phyloP scores from a whole-genome alignment of 805 yeast genomes.

The Scheffersomyces amazonensis region DNA sequence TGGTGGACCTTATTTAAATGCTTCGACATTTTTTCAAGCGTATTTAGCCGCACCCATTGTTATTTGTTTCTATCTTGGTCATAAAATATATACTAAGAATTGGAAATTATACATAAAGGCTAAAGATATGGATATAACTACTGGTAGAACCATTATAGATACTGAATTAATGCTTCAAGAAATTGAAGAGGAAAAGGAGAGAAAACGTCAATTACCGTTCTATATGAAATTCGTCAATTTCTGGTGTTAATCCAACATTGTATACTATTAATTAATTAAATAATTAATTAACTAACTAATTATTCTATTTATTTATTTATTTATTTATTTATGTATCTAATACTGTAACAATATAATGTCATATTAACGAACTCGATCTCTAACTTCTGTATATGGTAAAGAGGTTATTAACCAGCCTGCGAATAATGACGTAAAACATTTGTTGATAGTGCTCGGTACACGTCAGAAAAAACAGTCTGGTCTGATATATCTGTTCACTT shows the following conservation, averaged over 20 bases:
- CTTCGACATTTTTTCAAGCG: slow-evolving; percentile 44
- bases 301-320: too few species aligned
- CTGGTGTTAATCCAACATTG: slow-evolving; percentile 11
- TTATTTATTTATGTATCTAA: too few species aligned
- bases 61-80: slow-evolving; percentile 34
- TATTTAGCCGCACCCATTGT: slow-evolving; percentile 47
- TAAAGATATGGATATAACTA: slow-evolving; percentile 21
- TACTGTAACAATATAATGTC: too few species aligned
- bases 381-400: too few species aligned
- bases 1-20: slow-evolving; percentile 40
- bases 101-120: slow-evolving; percentile 19
- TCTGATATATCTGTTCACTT: too few species aligned
- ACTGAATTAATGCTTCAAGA: slow-evolving; percentile 23
- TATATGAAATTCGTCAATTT: slow-evolving; percentile 9
- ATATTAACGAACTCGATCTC: too few species aligned
- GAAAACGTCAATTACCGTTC: slow-evolving; percentile 9
- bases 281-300: too few species aligned
- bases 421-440: too few species aligned
- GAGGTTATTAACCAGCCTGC: too few species aligned
- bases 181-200: slow-evolving; percentile 11
- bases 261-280: too few species aligned
- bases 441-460: too few species aligned
- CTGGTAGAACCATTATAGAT: slow-evolving; percentile 24
- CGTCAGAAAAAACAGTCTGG: too few species aligned
- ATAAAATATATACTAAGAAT: slow-evolving; percentile 23